Percentiles rank a stretch among this genome's conserved stretches.
phyloP scores from a whole-genome alignment of 345 rosid species.

The Eucalyptus camaldulensis region DNA sequence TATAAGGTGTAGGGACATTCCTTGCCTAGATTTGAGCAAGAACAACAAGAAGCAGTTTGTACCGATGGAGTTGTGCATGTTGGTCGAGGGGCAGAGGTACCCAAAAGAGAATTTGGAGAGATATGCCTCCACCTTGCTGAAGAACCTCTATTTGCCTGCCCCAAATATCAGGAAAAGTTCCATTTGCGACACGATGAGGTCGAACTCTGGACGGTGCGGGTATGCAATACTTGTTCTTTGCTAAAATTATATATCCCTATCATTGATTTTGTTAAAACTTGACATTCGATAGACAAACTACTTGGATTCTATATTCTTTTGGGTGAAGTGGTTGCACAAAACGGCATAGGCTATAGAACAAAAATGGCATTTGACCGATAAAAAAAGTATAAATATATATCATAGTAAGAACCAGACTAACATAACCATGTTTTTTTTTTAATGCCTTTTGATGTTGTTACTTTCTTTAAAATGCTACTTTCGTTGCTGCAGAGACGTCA shows the following conservation, averaged over 20 bases:
- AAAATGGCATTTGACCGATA: not conserved
- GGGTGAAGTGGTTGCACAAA: not conserved
- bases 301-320: not conserved
- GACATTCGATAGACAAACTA: not conserved
- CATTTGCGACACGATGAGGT: conserved; percentile 37
- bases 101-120: conserved; percentile 51
- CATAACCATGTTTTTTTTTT: not conserved
- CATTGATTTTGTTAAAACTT: not conserved
- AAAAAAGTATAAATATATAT: not conserved
- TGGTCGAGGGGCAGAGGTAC: conserved; percentile 73
- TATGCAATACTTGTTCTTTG: conserved; percentile 10
- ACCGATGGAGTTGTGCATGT: conserved; percentile 74
- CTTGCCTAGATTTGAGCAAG: conserved; percentile 70
- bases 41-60: conserved; percentile 32
- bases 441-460: not conserved
- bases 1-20: conserved; percentile 35
- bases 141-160: conserved; percentile 28
- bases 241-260: not conserved
- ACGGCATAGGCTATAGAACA: not conserved
- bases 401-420: not conserved
- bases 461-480: not conserved
- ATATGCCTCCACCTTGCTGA: conserved; percentile 24
- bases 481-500: conserved; percentile 27
- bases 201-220: conserved; percentile 58
- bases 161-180: conserved; percentile 25